A percentile compares a stretch with the other conserved stretches of the same genome.
These are phyloP conservation scores for Citrus sinensis DNA, from an alignment of 345 rosid species.

Conservation along the genomic window DNA sequence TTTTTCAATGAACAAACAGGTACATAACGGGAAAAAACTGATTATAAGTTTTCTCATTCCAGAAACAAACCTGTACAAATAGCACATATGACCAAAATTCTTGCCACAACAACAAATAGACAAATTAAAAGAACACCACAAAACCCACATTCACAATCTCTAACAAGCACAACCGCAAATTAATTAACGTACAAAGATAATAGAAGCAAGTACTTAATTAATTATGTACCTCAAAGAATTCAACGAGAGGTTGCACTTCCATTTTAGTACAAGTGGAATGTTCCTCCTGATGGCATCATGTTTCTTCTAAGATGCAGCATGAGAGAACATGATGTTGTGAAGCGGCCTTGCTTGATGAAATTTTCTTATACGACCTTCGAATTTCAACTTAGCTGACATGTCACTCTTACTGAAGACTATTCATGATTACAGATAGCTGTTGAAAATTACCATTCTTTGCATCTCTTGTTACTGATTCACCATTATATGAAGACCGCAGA, in stretches of 20 bases:
- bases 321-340: background rate
- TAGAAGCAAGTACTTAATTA: background rate
- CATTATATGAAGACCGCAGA: conserved; percentile 49
- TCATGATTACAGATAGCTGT: conserved; percentile 23
- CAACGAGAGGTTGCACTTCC: background rate
- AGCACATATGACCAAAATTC: background rate
- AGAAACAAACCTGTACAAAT: background rate
- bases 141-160: background rate
- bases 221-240: background rate
- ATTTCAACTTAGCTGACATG: background rate
- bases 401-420: background rate
- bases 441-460: conserved; percentile 23
- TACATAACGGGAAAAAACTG: too few species aligned
- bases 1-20: background rate
- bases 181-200: too few species aligned
- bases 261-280: background rate
- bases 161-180: background rate
- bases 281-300: background rate
- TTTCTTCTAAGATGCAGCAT: background rate
- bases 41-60: background rate
- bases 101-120: background rate
- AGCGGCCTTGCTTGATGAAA: background rate
- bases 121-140: background rate
- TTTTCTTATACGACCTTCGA: background rate
- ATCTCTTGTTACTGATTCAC: conserved; percentile 26